Evolutionary conservation across 78 protist genomes (phyloP), one percentile per base, ranked within the genome.

Genomic region (Trichosphaerium sp.): DNA sequence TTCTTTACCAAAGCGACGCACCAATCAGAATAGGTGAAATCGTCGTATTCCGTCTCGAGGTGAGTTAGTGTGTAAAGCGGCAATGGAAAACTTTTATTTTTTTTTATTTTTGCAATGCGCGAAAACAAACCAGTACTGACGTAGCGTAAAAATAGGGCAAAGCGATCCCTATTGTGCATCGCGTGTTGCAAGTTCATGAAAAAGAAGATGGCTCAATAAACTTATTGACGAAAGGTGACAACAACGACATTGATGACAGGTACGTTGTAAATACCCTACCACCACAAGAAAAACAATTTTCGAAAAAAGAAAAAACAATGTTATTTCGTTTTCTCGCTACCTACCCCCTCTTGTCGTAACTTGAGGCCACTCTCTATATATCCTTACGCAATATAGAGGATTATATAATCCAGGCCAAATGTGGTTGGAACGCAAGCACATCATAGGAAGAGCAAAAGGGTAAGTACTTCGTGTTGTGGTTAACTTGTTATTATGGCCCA

Each of bases 181-280:
- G 97, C 25, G 67, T 93, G 21, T 39, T 89, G 51, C 75, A 78
- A n/a, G 56, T 84, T 1, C 94, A 91, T 56, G 88, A 83, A 57
- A 70, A 78, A 0, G 28, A 15, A 10, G 55, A 63, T 31, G 79
- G 83, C 21, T 43, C 32, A 14, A 38, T 57, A 8, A 61, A 83
- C 25, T 57, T 83, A n/a, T 69, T 90, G 73, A 93, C 97, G 21
- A 93, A 93, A 67, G 97, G 97, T 6, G 97, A 93, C 78, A 81
- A 83, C 68, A 93, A 93, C 55, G 47, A 62, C 5, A 89, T 80
- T 6, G 85, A 88, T 71, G 97, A 93, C 65, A n/a, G n/a, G n/a
- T n/a, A n/a, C n/a, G n/a, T n/a, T n/a, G n/a, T n/a, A n/a, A n/a
- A n/a, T n/a, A n/a, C n/a, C n/a, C n/a, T n/a, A n/a, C n/a, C n/a